Evolutionary conservation across 345 rosid species (phyloP).

Genomic region (Diplotaxis tenuifolia): DNA sequence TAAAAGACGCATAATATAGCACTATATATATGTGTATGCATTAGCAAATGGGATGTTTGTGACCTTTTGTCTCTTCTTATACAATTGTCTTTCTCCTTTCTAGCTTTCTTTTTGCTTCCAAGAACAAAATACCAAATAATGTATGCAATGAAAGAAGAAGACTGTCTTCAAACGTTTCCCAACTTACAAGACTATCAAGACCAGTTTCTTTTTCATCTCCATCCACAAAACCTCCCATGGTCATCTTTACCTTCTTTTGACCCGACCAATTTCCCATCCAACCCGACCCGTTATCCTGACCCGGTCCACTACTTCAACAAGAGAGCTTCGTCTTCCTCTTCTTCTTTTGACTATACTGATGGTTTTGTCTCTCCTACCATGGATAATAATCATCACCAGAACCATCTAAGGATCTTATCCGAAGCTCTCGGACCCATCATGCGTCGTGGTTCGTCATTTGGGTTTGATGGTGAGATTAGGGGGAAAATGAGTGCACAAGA

Average conservation of each 20-base stretch:
- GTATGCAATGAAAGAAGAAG: slow-evolving; percentile 73
- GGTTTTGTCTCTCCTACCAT: slow-evolving; percentile 30
- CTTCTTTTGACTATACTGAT: slow-evolving; percentile 27
- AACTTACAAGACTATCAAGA: slow-evolving; percentile 70
- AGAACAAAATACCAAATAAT: slow-evolving; percentile 25
- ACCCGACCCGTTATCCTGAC: slow-evolving; percentile 54
- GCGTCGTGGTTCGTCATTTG: slow-evolving; percentile 63
- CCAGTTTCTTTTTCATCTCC: slow-evolving; percentile 59
- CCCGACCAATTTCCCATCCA: slow-evolving; percentile 33
- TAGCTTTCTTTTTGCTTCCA: slow-evolving; percentile 17
- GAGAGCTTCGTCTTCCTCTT: slow-evolving; percentile 48
- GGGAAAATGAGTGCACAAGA: slow-evolving; percentile 91
- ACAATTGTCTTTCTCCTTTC: slow-evolving; percentile 19
- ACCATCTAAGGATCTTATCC: slow-evolving; percentile 72
- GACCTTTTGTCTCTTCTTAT: slow-evolving; percentile 35
- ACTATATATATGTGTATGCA: slow-evolving; percentile 31
- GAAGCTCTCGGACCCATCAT: slow-evolving; percentile 73
- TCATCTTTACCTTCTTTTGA: slow-evolving; percentile 34
- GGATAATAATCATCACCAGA: slow-evolving; percentile 45
- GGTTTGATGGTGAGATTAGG: slow-evolving; percentile 66
- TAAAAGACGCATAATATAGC: slow-evolving; percentile 13
- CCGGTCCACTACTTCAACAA: slow-evolving; percentile 70
- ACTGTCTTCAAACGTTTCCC: slow-evolving; percentile 58
- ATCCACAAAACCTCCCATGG: slow-evolving; percentile 37
- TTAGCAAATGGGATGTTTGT: slow-evolving; percentile 41